These are phyloP conservation scores for Aspergillus melleus DNA, from an alignment of 2,329 filamentous ascomycete species.

Conservation along the genomic window DNA sequence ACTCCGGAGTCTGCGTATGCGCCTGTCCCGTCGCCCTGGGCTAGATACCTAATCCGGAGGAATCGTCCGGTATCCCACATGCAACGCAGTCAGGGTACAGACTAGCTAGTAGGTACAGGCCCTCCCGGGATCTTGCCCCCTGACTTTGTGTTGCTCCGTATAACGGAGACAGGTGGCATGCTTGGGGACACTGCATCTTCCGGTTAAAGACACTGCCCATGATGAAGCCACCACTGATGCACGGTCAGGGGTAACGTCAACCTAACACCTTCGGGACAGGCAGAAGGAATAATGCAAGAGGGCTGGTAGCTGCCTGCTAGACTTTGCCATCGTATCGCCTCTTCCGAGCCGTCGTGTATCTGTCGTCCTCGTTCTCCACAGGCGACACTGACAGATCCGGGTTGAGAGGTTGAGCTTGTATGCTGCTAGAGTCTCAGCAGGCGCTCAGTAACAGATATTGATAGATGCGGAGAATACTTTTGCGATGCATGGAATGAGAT, in stretches of 20 bases:
- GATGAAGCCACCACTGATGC: not conserved
- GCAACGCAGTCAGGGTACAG: slow-evolving; percentile 4
- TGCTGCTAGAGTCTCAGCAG: slow-evolving; percentile 19
- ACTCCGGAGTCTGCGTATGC: slow-evolving; percentile 10
- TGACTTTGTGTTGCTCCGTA: not conserved
- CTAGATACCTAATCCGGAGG: slow-evolving; percentile 10
- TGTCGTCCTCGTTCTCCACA: not conserved
- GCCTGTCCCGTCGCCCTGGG: slow-evolving; percentile 13
- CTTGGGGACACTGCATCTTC: not conserved
- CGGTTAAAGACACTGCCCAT: not conserved
- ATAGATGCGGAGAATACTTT: slow-evolving; percentile 16
- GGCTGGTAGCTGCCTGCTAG: not conserved
- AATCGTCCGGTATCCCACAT: slow-evolving; percentile 4
- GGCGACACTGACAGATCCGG: slow-evolving; percentile 4
- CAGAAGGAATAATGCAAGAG: slow-evolving; percentile 2
- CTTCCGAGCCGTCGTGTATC: not conserved
- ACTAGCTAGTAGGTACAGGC: not conserved
- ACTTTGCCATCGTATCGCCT: slow-evolving; percentile 6
- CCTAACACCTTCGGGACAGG: slow-evolving; percentile 11
- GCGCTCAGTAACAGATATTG: slow-evolving; percentile 17
- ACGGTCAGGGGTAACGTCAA: slow-evolving; percentile 1
- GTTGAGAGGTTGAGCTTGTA: slow-evolving; percentile 12
- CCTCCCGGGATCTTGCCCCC: not conserved
- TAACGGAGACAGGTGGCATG: not conserved
- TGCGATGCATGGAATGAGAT: slow-evolving; percentile 12